These are phyloP conservation scores for Colletotrichum agaves DNA, from an alignment of 2,329 filamentous ascomycete genomes.

Conservation along the genomic window DNA sequence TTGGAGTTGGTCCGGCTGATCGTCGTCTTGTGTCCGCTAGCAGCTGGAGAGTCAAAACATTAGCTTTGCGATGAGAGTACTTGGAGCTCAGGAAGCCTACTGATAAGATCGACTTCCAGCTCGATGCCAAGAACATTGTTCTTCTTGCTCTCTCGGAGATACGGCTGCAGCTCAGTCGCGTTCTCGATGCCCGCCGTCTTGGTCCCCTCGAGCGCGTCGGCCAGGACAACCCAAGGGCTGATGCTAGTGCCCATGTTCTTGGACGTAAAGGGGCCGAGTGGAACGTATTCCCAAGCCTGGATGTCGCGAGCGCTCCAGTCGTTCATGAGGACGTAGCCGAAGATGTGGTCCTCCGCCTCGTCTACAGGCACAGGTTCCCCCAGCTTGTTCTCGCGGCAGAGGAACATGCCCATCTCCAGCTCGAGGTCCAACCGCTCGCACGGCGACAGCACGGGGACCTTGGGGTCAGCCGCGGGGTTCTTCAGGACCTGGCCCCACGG, in stretches of 20 bases:
- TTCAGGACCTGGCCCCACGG: conserved; percentile 78
- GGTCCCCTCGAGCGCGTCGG: conserved; percentile 62
- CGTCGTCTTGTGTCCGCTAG: conserved; percentile 44
- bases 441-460: conserved; percentile 68
- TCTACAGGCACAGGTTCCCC: conserved; percentile 74
- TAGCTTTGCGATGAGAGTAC: not conserved
- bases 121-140: conserved; percentile 50
- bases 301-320: conserved; percentile 74
- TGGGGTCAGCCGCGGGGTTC: conserved; percentile 59
- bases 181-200: conserved; percentile 44
- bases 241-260: conserved; percentile 71
- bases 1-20: conserved; percentile 45
- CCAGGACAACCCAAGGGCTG: conserved; percentile 70
- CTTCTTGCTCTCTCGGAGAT: conserved; percentile 67
- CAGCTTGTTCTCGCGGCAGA: conserved; percentile 73
- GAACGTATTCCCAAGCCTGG: conserved; percentile 70
- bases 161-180: conserved; percentile 48
- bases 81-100: conserved; percentile 44
- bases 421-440: conserved; percentile 77
- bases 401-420: conserved; percentile 80
- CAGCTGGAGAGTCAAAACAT: conserved; percentile 40
- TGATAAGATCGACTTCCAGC: conserved; percentile 52
- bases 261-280: conserved; percentile 70
- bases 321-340: conserved; percentile 74
- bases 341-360: conserved; percentile 77